Evolutionary conservation across 768 basidiomycete genomes (phyloP).

Genomic region (Gymnopilus dilepis): DNA sequence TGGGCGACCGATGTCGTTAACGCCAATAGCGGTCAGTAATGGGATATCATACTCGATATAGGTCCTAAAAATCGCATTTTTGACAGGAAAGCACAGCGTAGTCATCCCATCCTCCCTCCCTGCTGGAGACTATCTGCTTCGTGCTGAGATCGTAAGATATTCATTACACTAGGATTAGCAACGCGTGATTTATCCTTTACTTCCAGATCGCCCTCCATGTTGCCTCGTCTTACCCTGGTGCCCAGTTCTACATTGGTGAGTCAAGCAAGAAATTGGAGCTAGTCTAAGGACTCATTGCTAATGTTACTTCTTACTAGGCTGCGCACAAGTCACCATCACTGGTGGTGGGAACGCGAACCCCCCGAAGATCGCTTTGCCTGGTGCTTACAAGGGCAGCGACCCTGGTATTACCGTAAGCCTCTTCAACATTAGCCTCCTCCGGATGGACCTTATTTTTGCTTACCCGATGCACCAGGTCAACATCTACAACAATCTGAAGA

Average conservation of each 20-base stretch:
- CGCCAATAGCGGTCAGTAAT: conserved; percentile 40
- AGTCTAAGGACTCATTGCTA: neutral
- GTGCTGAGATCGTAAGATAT: conserved; percentile 49
- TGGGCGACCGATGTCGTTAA: conserved; percentile 61
- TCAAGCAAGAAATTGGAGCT: neutral
- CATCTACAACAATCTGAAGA: conserved; percentile 62
- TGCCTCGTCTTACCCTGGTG: conserved; percentile 50
- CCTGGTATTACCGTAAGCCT: conserved; percentile 52
- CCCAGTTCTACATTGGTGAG: conserved; percentile 53
- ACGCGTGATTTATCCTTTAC: neutral
- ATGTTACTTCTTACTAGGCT: conserved; percentile 33
- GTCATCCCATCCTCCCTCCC: conserved; percentile 51
- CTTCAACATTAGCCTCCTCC: neutral
- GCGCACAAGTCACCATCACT: conserved; percentile 54
- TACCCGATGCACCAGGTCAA: conserved; percentile 39
- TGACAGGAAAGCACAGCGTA: conserved; percentile 47
- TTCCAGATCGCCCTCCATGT: conserved; percentile 41
- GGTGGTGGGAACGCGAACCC: conserved; percentile 51
- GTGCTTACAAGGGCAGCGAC: conserved; percentile 50
- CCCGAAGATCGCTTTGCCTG: conserved; percentile 53
- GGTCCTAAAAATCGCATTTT: neutral
- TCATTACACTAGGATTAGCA: conserved; percentile 21
- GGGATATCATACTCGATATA: neutral
- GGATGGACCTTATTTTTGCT: neutral
- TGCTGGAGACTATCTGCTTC: conserved; percentile 55